These are phyloP conservation scores for Populus ilicifolia DNA, from an alignment of 345 rosid genomes.

Conservation along the genomic window DNA sequence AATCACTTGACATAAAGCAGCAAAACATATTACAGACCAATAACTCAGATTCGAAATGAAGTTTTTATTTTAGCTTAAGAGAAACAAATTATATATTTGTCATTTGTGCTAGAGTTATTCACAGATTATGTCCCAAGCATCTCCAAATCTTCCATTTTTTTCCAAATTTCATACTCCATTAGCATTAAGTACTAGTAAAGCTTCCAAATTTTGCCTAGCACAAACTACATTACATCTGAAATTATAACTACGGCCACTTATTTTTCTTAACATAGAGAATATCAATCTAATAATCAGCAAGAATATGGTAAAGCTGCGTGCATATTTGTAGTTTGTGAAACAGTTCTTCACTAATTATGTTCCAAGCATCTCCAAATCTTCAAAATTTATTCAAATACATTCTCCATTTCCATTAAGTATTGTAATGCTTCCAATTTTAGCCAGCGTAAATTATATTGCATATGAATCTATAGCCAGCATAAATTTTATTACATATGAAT, in stretches of 20 bases:
- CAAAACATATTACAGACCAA: not conserved
- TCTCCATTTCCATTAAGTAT: not conserved
- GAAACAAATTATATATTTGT: not conserved
- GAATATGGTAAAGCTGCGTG: not conserved
- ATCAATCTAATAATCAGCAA: not conserved
- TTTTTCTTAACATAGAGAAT: not conserved
- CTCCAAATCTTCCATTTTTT: not conserved
- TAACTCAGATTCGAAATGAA: not conserved
- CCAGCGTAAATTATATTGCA: not conserved
- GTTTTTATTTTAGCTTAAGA: not conserved
- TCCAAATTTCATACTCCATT: not conserved
- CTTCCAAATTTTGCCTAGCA: not conserved
- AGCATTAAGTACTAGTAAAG: not conserved
- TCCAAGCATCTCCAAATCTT: not conserved
- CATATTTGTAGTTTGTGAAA: not conserved
- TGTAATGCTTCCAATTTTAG: not conserved
- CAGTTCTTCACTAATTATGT: not conserved
- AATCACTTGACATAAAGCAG: not conserved
- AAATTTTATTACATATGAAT: not conserved
- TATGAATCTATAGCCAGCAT: not conserved
- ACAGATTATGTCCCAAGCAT: not conserved
- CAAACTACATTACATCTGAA: not conserved
- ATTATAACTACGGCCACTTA: not conserved
- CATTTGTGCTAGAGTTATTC: not conserved
- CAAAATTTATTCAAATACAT: not conserved